A percentile compares a stretch with the other conserved stretches of the same genome.
Conservation (phyloP, 306 rosid genomes). For the Fragaria nilgerrensis region DNA sequence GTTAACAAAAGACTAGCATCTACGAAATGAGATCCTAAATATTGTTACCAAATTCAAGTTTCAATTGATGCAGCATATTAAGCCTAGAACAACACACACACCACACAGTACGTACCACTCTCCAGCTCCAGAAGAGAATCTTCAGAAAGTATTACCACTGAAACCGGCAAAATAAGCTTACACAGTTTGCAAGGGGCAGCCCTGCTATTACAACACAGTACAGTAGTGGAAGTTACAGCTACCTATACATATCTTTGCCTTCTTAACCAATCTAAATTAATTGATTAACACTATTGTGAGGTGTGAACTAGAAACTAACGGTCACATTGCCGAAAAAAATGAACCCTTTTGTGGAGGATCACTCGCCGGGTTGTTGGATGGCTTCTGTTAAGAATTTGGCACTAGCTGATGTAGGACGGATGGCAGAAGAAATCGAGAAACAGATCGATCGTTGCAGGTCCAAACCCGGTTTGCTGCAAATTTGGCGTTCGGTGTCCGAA, state of each 20-base stretch:
- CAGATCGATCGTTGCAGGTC: no score
- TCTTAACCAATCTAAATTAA: constrained; percentile 6
- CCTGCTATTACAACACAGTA: constrained; percentile 4
- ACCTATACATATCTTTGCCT: constrained; percentile 3
- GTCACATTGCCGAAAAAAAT: not conserved
- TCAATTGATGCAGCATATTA: no score
- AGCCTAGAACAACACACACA: not conserved
- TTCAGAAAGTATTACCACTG: not conserved
- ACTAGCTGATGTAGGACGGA: no score
- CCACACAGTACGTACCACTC: not conserved
- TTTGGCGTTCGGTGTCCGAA: no score
- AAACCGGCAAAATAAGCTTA: not conserved
- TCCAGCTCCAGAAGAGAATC: not conserved
- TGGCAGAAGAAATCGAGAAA: no score
- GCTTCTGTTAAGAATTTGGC: constrained; percentile 40
- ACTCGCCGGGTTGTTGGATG: not conserved
- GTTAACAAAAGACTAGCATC: no score
- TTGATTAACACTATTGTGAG: not conserved
- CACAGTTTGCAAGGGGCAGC: not conserved
- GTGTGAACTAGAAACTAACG: not conserved
- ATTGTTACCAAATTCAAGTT: no score
- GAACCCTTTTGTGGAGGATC: not conserved
- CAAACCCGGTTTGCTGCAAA: no score
- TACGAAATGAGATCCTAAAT: no score
- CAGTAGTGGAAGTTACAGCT: not conserved